Conservation (phyloP, 2,329 filamentous ascomycete genomes). For the Cadophora sp. region DNA sequence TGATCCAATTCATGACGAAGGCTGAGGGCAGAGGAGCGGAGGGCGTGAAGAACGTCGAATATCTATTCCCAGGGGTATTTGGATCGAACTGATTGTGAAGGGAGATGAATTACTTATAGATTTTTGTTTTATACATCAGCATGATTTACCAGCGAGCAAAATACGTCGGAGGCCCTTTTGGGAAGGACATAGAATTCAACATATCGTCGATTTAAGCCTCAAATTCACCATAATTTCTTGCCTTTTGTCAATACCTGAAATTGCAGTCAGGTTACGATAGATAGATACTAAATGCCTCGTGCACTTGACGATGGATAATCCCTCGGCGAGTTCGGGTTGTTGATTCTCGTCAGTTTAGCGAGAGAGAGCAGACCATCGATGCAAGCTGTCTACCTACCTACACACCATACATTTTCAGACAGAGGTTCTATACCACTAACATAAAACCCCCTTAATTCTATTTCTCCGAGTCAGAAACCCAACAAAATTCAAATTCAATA, state of each 20-base stretch:
- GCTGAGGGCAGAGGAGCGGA: constrained; percentile 74
- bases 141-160: background rate
- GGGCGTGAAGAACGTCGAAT: constrained; percentile 80
- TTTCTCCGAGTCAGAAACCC: too few species aligned
- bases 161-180: background rate
- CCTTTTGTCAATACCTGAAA: background rate
- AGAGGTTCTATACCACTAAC: too few species aligned
- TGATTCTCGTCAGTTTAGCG: background rate
- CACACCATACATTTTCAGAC: too few species aligned
- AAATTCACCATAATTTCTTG: background rate
- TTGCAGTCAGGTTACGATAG: background rate
- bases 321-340: background rate
- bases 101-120: constrained; percentile 10
- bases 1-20: constrained; percentile 83
- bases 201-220: background rate
- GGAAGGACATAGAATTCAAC: background rate
- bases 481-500: too few species aligned
- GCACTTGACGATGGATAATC: background rate
- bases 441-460: too few species aligned
- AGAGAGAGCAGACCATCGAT: background rate
- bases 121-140: constrained; percentile 7
- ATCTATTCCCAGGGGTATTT: constrained; percentile 76
- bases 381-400: too few species aligned
- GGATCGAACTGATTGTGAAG: background rate
- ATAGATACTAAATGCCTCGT: background rate